Evolutionary conservation across 805 yeast species (phyloP).

Genomic region (Nakazawaea siamensis): DNA sequence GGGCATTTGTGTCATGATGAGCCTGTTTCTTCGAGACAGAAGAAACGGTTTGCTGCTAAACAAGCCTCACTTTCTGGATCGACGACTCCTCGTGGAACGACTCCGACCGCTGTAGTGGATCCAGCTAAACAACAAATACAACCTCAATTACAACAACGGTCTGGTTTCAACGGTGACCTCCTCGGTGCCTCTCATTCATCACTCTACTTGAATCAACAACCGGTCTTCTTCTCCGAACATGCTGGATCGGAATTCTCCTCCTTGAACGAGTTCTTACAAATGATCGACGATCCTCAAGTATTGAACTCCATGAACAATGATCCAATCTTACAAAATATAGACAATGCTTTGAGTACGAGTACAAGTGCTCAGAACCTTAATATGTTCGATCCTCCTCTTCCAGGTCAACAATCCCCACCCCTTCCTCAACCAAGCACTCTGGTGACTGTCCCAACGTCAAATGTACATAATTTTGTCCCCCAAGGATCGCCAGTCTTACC

Average conservation of each 20-base stretch:
- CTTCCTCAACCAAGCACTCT: not conserved
- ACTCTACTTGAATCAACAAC: conserved; percentile 45
- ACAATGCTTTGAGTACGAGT: conserved; percentile 14
- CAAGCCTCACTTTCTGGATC: conserved; percentile 1
- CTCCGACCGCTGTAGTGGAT: conserved; percentile 4
- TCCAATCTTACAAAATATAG: conserved; percentile 27
- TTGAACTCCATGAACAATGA: conserved; percentile 34
- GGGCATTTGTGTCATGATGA: conserved; percentile 84
- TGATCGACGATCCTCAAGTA: conserved; percentile 81
- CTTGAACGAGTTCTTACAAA: conserved; percentile 77
- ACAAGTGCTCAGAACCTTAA: conserved; percentile 5
- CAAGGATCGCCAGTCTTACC: not conserved
- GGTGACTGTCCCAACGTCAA: not conserved
- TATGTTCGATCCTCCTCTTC: conserved; percentile 2
- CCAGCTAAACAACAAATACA: not conserved
- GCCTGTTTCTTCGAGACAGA: conserved; percentile 37
- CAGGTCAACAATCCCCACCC: not conserved
- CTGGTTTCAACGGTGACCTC: not conserved
- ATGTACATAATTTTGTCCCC: conserved; percentile 1
- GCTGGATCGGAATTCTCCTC: conserved; percentile 91
- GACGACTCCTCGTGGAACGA: conserved; percentile 1
- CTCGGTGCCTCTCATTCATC: conserved; percentile 2
- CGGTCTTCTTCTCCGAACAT: conserved; percentile 82
- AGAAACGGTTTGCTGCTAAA: conserved; percentile 11
- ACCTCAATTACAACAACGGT: not conserved